These are phyloP conservation scores for Globisporangium barbulae DNA, from an alignment of 352 stramenopile genomes.

Conservation along the genomic window DNA sequence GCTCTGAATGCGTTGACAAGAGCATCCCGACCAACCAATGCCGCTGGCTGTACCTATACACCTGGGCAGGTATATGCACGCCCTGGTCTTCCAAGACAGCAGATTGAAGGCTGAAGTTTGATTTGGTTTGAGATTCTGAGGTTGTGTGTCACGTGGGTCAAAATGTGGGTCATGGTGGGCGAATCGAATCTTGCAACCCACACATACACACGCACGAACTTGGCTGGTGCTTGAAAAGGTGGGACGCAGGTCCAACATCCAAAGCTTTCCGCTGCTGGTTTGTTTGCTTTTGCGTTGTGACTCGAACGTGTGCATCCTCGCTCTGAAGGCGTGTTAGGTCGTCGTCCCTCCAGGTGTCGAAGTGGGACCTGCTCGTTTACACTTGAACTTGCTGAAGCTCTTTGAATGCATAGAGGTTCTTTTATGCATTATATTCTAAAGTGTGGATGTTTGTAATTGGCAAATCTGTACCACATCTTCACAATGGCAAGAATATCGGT, in stretches of 20 bases:
- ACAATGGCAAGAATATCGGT: no score
- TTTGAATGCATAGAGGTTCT: neutral
- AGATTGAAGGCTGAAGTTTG: neutral
- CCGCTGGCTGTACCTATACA: no score
- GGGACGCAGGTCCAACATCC: no score
- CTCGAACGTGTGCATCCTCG: no score
- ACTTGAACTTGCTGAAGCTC: slow-evolving; percentile 1
- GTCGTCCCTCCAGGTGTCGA: neutral
- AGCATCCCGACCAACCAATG: neutral
- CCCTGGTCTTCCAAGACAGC: neutral
- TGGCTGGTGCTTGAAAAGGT: no score
- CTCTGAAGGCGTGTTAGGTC: slow-evolving; percentile 2
- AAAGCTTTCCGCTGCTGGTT: no score
- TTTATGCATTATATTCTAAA: neutral
- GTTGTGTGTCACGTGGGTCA: neutral
- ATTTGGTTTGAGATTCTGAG: neutral
- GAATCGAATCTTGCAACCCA: neutral
- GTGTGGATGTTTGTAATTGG: neutral
- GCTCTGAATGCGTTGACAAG: no score
- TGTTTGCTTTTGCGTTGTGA: neutral
- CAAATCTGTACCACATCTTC: no score
- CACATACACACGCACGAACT: no score
- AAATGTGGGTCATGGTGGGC: neutral
- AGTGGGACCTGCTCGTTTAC: slow-evolving; percentile 10
- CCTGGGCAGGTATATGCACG: neutral